Evolutionary conservation across 805 yeast genomes (phyloP).

Genomic region (Kazachstania bromeliacearum): DNA sequence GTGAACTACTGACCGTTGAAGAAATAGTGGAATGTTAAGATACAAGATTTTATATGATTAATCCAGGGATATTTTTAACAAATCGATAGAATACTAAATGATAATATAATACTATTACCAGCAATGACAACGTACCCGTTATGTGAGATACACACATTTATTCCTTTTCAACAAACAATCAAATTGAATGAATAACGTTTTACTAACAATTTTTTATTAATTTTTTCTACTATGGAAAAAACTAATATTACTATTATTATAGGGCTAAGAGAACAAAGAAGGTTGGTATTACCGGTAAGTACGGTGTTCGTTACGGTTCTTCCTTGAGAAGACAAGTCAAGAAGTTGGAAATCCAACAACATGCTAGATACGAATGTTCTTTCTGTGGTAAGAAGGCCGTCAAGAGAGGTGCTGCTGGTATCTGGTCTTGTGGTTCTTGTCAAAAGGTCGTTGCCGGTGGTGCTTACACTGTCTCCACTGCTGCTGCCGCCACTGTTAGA

Average conservation of each 20-base stretch:
- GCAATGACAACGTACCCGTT: no score
- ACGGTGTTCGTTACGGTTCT: constrained; percentile 99
- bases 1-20: no score
- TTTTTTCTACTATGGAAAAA: background rate
- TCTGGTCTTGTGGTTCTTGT: constrained; percentile 97
- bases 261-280: constrained; percentile 99
- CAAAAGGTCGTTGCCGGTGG: constrained; percentile 98
- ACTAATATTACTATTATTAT: constrained; percentile 9
- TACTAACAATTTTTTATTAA: constrained; percentile 2
- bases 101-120: no score
- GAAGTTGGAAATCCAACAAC: constrained; percentile 98
- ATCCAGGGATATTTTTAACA: no score
- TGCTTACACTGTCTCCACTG: constrained; percentile 98
- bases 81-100: no score
- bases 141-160: no score
- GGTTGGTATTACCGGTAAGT: constrained; percentile 99
- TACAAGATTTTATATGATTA: no score
- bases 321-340: constrained; percentile 99
- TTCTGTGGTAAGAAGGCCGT: constrained; percentile 99
- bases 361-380: constrained; percentile 96
- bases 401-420: constrained; percentile 96
- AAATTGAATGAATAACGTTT: background rate
- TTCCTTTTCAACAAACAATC: no score
- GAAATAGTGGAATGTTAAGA: no score
- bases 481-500: constrained; percentile 99